Percentiles rank a stretch among this genome's conserved stretches.
phyloP scores from a whole-genome alignment of 139 green algal genomes.

The Choricystis sp. region DNA sequence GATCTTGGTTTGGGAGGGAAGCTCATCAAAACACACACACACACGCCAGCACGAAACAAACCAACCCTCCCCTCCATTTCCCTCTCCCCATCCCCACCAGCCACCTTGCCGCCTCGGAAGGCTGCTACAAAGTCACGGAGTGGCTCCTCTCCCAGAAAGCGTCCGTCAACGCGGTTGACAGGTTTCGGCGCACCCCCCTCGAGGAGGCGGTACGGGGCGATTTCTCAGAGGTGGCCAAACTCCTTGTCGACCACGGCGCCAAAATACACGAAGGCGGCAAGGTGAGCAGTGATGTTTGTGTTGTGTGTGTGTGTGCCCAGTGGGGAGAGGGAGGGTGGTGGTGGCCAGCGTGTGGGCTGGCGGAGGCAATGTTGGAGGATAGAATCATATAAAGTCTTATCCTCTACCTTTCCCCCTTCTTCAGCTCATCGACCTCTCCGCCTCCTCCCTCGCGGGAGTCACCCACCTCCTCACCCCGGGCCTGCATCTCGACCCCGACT shows the following conservation, averaged over 20 bases:
- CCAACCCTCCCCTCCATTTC: background rate
- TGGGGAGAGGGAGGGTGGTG: background rate
- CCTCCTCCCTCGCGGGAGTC: background rate
- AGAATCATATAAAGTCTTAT: too few species aligned
- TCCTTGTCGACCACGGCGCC: constrained; percentile 44
- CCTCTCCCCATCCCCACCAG: constrained; percentile 20
- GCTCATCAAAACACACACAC: background rate
- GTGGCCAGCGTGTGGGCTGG: background rate
- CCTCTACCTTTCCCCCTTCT: too few species aligned
- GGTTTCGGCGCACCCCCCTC: constrained; percentile 67
- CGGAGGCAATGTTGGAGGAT: too few species aligned
- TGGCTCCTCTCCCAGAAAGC: constrained; percentile 59
- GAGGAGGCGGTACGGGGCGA: constrained; percentile 72
- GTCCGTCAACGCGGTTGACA: constrained; percentile 51
- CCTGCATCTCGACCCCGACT: constrained; percentile 62
- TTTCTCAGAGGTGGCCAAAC: constrained; percentile 51
- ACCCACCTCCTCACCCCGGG: constrained; percentile 13
- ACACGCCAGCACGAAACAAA: background rate
- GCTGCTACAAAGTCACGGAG: constrained; percentile 52
- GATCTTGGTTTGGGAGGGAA: background rate
- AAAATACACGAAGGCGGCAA: constrained; percentile 38
- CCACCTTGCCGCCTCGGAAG: constrained; percentile 62
- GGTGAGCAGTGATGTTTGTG: constrained; percentile 8
- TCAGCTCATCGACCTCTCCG: too few species aligned
- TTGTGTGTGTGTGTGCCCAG: background rate